Conservation (phyloP, 164 flowering plant genomes). For the Berberis thunbergii region DNA sequence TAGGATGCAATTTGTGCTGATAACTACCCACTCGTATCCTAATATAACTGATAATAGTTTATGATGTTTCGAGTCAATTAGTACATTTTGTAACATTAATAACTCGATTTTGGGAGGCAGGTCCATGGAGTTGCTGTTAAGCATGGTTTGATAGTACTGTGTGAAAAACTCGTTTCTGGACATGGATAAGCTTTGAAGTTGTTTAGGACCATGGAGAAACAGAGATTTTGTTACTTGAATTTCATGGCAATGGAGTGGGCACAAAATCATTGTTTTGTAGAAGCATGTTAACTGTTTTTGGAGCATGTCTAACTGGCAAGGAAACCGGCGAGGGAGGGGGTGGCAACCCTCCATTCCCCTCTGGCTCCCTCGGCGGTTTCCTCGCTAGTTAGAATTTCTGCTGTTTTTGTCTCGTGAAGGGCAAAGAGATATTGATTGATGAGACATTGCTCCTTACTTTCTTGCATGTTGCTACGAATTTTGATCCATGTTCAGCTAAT, state of each 20-base stretch:
- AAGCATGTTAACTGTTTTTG: constrained; percentile 28
- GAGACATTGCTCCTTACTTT: constrained; percentile 39
- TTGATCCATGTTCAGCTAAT: constrained; percentile 39
- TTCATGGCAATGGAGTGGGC: constrained; percentile 46
- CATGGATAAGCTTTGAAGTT: constrained; percentile 34
- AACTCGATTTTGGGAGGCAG: constrained; percentile 35
- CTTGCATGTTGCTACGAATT: constrained; percentile 44
- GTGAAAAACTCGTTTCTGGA: constrained; percentile 47
- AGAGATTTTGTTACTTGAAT: constrained; percentile 54
- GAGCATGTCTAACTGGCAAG: too few relatives aligned
- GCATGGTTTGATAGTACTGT: constrained; percentile 27
- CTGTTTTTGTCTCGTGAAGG: constrained; percentile 44
- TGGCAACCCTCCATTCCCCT: too few relatives aligned
- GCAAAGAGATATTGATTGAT: constrained; percentile 38
- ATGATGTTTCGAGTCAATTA: constrained; percentile 35
- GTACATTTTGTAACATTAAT: constrained; percentile 36
- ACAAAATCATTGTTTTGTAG: constrained; percentile 33
- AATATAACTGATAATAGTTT: too few relatives aligned
- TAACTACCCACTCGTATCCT: too few relatives aligned
- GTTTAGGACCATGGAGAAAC: constrained; percentile 16
- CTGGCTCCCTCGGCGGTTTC: too few relatives aligned
- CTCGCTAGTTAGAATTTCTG: too few relatives aligned
- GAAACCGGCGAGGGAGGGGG: too few relatives aligned
- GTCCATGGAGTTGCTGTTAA: constrained; percentile 40
- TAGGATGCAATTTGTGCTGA: too few relatives aligned